Evolutionary conservation across 352 stramenopile species (phyloP).

Genomic region (Stephanocyclus meneghinianus): DNA sequence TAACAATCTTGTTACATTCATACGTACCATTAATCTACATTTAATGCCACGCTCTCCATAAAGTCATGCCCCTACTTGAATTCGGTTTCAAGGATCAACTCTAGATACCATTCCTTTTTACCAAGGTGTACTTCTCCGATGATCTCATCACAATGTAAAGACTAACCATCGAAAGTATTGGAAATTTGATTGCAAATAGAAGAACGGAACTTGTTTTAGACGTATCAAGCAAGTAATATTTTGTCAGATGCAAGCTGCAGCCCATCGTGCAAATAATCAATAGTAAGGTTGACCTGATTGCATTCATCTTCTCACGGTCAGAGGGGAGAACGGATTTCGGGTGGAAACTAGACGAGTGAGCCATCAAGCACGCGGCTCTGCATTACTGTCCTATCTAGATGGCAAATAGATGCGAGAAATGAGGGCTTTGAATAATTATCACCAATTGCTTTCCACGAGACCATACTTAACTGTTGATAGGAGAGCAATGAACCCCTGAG

Average conservation of each 20-base stretch:
- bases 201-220: background rate
- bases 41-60: background rate
- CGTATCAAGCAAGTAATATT: background rate
- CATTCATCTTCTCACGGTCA: background rate
- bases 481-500: no score
- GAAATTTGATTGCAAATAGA: slow-evolving; percentile 7
- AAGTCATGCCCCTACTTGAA: background rate
- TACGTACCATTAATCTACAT: background rate
- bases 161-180: slow-evolving; percentile 1
- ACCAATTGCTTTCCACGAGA: no score
- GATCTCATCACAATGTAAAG: slow-evolving; percentile 5
- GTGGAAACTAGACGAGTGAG: no score
- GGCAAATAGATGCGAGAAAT: no score
- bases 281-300: background rate
- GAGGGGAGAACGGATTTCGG: no score
- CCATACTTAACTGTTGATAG: no score
- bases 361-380: no score
- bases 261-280: slow-evolving; percentile 12
- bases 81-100: background rate
- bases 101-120: background rate
- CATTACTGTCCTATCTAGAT: no score
- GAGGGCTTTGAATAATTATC: no score
- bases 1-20: background rate
- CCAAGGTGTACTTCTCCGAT: background rate
- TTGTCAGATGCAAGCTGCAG: slow-evolving; percentile 8